Percentiles rank a stretch among this genome's conserved stretches.
Conservation (phyloP, 352 stramenopile genomes). For the Pythium biforme region DNA sequence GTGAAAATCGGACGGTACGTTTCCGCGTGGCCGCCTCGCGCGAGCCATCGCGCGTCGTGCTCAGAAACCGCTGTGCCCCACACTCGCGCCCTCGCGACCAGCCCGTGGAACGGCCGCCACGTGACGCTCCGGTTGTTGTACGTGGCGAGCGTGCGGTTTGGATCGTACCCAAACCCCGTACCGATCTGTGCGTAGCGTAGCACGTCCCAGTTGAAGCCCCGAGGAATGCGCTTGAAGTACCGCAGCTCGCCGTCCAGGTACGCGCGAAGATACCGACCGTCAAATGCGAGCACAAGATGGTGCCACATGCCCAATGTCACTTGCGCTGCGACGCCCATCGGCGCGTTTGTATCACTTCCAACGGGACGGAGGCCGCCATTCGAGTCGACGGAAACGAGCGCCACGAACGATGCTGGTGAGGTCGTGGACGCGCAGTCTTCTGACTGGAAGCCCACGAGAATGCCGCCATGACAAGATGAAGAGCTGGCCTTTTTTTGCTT, state of each 20-base stretch:
- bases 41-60: not conserved
- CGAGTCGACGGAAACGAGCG: not conserved
- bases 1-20: no score
- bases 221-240: conserved; percentile 5
- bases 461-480: not conserved
- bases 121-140: not conserved
- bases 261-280: conserved; percentile 4
- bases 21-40: not conserved
- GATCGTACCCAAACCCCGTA: conserved; percentile 11
- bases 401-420: not conserved
- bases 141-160: conserved; percentile 2
- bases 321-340: not conserved
- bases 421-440: no score
- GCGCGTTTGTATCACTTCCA: not conserved
- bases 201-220: not conserved
- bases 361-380: not conserved
- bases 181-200: conserved; percentile 1
- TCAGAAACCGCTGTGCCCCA: not conserved
- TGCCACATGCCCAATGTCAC: conserved; percentile 1
- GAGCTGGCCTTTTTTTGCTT: not conserved
- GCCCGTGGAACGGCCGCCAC: conserved; percentile 14
- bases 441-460: conserved; percentile 4
- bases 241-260: conserved; percentile 1
- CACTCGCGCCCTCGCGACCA: not conserved
- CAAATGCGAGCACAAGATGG: conserved; percentile 7